These are phyloP conservation scores for Boletus sp. DNA, from an alignment of 768 basidiomycete species.

Conservation along the genomic window DNA sequence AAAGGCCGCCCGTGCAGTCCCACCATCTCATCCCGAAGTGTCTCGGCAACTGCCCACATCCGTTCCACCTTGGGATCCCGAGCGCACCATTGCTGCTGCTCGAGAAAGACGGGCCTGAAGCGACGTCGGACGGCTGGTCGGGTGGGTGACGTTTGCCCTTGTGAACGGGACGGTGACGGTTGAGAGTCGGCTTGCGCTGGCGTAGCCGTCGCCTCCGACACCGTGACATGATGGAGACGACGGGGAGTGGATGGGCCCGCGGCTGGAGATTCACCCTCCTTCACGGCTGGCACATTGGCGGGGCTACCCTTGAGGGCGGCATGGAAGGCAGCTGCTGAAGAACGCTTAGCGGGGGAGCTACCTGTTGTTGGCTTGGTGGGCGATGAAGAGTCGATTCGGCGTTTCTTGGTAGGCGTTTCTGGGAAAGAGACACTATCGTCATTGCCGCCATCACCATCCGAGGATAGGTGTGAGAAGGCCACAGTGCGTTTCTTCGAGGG, in stretches of 20 bases:
- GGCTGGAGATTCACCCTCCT: not conserved
- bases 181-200: conserved; percentile 23
- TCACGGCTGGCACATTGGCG: not conserved
- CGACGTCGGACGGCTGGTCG: conserved; percentile 13
- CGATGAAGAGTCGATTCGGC: conserved; percentile 27
- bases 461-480: conserved; percentile 10
- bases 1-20: conserved; percentile 14
- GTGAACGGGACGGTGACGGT: conserved; percentile 17
- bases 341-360: conserved; percentile 11
- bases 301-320: conserved; percentile 12
- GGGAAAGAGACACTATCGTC: conserved; percentile 32
- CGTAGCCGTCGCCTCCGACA: not conserved
- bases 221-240: conserved; percentile 14
- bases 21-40: conserved; percentile 12
- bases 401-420: conserved; percentile 44
- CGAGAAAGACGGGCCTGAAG: conserved; percentile 38
- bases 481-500: conserved; percentile 35
- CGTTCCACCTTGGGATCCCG: conserved; percentile 19
- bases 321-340: conserved; percentile 17
- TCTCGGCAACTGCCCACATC: conserved; percentile 22
- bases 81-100: conserved; percentile 46
- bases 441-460: conserved; percentile 19
- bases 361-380: conserved; percentile 14
- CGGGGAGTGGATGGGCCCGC: conserved; percentile 27
- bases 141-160: conserved; percentile 10